Evolutionary conservation across 371 early-diverging fungal species (phyloP), one percentile per base, ranked within the genome.

Genomic region (Haplosporangium sp.): DNA sequence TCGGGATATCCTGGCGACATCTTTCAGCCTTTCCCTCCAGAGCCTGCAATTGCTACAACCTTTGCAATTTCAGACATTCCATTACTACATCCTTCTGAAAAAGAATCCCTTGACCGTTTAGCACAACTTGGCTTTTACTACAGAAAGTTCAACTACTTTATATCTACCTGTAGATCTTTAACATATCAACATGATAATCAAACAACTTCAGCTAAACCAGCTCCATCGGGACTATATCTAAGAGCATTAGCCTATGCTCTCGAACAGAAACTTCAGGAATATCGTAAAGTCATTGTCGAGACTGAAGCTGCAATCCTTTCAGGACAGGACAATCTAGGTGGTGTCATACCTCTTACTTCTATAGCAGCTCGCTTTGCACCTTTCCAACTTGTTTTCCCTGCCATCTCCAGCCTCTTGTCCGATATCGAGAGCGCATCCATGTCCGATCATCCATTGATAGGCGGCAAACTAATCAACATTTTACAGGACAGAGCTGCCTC

Each of bases 1-100:
- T 85, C 90, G 17, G 95, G 95, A 8, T 85, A 87, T 67, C 85
- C 92, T 17, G 91, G 93, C 40, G 89, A 91, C 71, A 83, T 94
- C 45, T 93, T 94, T 77, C 81, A 86, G 6, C 89, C 92, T 3
- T 78, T 75, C 62, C 92, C 92, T 5, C 72, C 85, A 5, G 70
- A 70, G 34, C 82, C 89, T 4, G 72, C 71, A 1, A 15, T 63
- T 1, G 63, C 92, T 9, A 84, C 74, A 1, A 91, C 91, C 7
- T 91, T 88, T 81, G 87, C 86, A 27, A 85, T 93, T 42, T 59
- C 85, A 15, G 88, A 89, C 67, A 91, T 92, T 61, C 90, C 91
- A 5, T 74, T 90, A 50, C 78, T 94, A 15, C 93, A 94, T 64
- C 84, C 88, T 8, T 83, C 93, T 1, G 94, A 94, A 74, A 88